Evolutionary conservation across 169 alveolate species (phyloP).

Genomic region (Plasmodium gaboni): DNA sequence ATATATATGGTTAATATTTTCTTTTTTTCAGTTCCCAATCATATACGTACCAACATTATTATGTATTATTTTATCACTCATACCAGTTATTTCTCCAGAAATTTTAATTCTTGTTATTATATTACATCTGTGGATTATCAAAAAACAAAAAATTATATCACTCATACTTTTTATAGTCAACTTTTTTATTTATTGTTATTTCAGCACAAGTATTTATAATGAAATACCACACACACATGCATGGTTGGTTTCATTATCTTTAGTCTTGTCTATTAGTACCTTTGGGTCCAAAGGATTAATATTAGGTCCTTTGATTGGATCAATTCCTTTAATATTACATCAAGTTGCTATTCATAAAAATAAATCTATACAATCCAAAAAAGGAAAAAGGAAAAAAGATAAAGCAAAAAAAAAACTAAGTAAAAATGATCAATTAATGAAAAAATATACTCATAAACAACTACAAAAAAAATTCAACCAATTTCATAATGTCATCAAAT

Average conservation of each 20-base stretch:
- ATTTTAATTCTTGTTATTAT: slow-evolving; percentile 38
- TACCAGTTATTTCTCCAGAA: slow-evolving; percentile 80
- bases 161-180: slow-evolving; percentile 21
- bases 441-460: background rate
- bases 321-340: slow-evolving; percentile 61
- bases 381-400: background rate
- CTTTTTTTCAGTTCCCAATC: slow-evolving; percentile 79
- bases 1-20: slow-evolving; percentile 79
- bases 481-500: background rate
- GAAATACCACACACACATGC: slow-evolving; percentile 82
- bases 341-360: slow-evolving; percentile 46
- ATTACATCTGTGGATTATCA: slow-evolving; percentile 60
- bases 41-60: slow-evolving; percentile 82
- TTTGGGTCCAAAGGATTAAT: slow-evolving; percentile 81
- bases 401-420: background rate
- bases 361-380: slow-evolving; percentile 2
- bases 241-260: slow-evolving; percentile 82
- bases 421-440: background rate
- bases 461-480: background rate
- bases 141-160: slow-evolving; percentile 31
- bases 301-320: slow-evolving; percentile 73
- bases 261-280: slow-evolving; percentile 77
- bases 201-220: slow-evolving; percentile 79
- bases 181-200: slow-evolving; percentile 74
- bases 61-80: slow-evolving; percentile 77